A percentile compares a stretch with the other conserved stretches of the same genome.
phyloP scores from a whole-genome alignment of 1,284 basidiomycete species.

The Ganoderma sinense region DNA sequence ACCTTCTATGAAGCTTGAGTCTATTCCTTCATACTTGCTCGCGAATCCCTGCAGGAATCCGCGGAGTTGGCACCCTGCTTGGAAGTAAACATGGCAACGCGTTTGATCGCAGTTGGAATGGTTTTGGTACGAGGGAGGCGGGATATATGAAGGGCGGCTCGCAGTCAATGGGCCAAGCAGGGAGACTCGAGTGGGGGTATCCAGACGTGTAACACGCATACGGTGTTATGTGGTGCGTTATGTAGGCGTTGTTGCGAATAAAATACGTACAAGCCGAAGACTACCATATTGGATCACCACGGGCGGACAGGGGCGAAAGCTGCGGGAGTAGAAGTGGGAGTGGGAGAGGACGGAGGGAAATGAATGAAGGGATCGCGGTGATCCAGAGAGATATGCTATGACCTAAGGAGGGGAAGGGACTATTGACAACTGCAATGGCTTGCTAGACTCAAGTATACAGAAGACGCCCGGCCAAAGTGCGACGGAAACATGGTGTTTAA shows the following conservation, averaged over 20 bases:
- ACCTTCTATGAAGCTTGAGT: not conserved
- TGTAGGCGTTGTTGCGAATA: conserved; percentile 19
- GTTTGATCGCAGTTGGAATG: not conserved
- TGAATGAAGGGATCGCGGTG: not conserved
- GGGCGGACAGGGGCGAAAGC: not conserved
- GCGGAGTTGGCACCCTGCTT: not conserved
- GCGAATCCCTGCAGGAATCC: not conserved
- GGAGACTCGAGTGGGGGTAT: conserved; percentile 13
- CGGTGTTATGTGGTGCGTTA: conserved; percentile 10
- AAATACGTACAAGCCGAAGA: conserved; percentile 29
- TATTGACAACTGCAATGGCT: conserved; percentile 16
- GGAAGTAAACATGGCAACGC: not conserved
- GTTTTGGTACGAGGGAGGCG: not conserved
- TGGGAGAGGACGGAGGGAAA: conserved; percentile 5
- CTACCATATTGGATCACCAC: conserved; percentile 29
- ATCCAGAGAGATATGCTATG: conserved; percentile 1
- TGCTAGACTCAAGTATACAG: not conserved
- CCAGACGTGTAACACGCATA: conserved; percentile 19
- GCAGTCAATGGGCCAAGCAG: not conserved
- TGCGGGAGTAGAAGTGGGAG: not conserved
- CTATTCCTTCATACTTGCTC: not conserved
- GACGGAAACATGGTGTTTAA: not conserved
- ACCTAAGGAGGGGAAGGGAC: conserved; percentile 22
- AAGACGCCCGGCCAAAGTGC: not conserved
- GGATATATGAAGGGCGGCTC: not conserved